Evolutionary conservation across 2,329 filamentous ascomycete genomes (phyloP).

Genomic region (Diaporthe eres): DNA sequence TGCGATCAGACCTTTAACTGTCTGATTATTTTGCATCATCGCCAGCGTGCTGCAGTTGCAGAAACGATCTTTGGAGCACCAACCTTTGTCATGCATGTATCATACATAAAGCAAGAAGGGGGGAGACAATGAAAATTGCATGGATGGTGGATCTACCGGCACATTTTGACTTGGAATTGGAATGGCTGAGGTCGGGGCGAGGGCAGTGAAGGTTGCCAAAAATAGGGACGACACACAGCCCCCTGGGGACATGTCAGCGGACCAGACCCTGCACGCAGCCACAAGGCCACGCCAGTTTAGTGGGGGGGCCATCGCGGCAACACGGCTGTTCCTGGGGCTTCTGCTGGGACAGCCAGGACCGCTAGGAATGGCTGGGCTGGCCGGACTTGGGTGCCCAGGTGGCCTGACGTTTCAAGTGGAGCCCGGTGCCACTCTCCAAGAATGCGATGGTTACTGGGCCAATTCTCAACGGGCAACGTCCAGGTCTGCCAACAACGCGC

Average conservation of each 20-base stretch:
- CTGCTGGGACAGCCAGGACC: background rate
- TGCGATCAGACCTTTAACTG: background rate
- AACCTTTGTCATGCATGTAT: background rate
- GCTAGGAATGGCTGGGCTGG: slow-evolving; percentile 20
- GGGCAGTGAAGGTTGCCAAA: slow-evolving; percentile 1
- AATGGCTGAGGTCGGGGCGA: background rate
- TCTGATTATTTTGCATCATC: background rate
- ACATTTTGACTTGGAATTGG: background rate
- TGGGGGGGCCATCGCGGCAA: background rate
- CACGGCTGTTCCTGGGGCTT: slow-evolving; percentile 17
- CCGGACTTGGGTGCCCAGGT: background rate
- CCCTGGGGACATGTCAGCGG: background rate
- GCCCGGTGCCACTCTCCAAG: slow-evolving; percentile 8
- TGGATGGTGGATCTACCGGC: slow-evolving; percentile 7
- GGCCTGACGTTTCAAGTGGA: slow-evolving; percentile 31
- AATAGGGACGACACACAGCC: slow-evolving; percentile 19
- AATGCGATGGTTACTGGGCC: slow-evolving; percentile 26
- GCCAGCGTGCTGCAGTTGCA: background rate
- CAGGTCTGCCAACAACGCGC: slow-evolving; percentile 1
- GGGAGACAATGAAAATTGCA: background rate
- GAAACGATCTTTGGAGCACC: background rate
- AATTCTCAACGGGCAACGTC: slow-evolving; percentile 15
- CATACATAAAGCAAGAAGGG: background rate
- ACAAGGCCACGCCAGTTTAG: slow-evolving; percentile 18
- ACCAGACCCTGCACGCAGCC: slow-evolving; percentile 25